Percentiles rank a stretch among this genome's conserved stretches.
Conservation (phyloP, 805 yeast genomes). For the Candida boidinii region DNA sequence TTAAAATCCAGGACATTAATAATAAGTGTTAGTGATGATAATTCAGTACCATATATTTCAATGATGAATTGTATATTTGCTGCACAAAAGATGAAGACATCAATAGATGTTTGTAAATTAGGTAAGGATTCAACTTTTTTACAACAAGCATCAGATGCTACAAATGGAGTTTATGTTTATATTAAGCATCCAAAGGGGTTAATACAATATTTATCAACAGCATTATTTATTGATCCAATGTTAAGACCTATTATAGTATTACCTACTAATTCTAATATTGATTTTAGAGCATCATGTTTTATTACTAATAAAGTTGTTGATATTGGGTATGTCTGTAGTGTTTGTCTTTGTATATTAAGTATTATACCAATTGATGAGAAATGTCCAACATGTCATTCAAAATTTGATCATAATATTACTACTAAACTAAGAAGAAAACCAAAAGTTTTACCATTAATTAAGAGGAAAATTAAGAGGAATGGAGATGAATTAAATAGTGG, state of each 20-base stretch:
- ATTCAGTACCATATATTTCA: conserved; percentile 76
- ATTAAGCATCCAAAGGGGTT: conserved; percentile 66
- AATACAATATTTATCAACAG: conserved; percentile 73
- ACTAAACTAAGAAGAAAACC: conserved; percentile 54
- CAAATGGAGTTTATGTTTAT: conserved; percentile 77
- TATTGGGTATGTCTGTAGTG: conserved; percentile 90
- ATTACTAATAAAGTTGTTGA: conserved; percentile 86
- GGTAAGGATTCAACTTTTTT: conserved; percentile 68
- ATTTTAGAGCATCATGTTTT: conserved; percentile 92
- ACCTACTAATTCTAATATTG: conserved; percentile 80
- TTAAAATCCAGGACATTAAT: conserved; percentile 61
- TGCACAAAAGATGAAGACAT: conserved; percentile 84
- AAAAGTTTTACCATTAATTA: conserved; percentile 21
- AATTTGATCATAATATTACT: conserved; percentile 59
- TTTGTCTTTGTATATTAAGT: conserved; percentile 78
- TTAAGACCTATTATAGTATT: conserved; percentile 66
- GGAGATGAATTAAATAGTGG: conserved; percentile 1
- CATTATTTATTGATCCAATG: conserved; percentile 81
- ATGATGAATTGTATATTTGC: conserved; percentile 95
- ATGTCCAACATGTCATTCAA: conserved; percentile 85
- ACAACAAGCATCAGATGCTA: conserved; percentile 94
- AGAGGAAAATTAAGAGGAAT: conserved; percentile 15
- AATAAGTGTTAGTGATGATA: conserved; percentile 62
- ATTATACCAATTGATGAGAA: conserved; percentile 52
- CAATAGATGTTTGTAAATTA: conserved; percentile 85